Conservation (phyloP, 768 basidiomycete genomes). For the Boletus coccyginus region DNA sequence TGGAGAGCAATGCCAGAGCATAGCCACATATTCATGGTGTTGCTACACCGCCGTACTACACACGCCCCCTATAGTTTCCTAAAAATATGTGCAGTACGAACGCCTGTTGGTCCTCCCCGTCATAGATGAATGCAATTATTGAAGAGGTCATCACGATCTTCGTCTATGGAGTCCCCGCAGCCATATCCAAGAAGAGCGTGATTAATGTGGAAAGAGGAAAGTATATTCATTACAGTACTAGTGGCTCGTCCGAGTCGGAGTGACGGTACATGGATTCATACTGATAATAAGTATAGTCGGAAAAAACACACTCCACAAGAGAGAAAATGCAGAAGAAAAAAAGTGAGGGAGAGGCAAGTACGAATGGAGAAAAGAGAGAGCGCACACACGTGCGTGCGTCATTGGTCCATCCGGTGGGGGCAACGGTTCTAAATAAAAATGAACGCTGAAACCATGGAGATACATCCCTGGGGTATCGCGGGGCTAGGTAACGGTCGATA, state of each 20-base stretch:
- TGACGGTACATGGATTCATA: slow-evolving; percentile 21
- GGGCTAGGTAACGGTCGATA: slow-evolving; percentile 21
- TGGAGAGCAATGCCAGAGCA: no score
- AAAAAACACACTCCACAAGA: not conserved
- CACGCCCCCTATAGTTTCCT: no score
- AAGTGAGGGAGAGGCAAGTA: not conserved
- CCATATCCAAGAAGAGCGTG: not conserved
- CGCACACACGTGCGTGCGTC: not conserved
- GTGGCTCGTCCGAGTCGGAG: not conserved
- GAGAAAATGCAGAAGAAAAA: not conserved
- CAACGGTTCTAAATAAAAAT: slow-evolving; percentile 10
- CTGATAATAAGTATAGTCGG: not conserved
- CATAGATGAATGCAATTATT: no score
- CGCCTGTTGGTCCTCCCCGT: no score
- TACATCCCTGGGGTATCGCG: slow-evolving; percentile 25
- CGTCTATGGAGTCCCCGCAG: not conserved
- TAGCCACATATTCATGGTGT: no score
- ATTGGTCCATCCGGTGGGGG: slow-evolving; percentile 1
- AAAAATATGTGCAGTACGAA: no score
- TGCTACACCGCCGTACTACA: no score
- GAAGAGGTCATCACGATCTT: not conserved
- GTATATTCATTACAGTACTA: slow-evolving; percentile 5
- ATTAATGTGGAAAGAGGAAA: not conserved
- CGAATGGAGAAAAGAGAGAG: not conserved
- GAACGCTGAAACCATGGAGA: slow-evolving; percentile 2